phyloP scores from a whole-genome alignment of 108 stramenopile species.

The Nitzschia sp. region DNA sequence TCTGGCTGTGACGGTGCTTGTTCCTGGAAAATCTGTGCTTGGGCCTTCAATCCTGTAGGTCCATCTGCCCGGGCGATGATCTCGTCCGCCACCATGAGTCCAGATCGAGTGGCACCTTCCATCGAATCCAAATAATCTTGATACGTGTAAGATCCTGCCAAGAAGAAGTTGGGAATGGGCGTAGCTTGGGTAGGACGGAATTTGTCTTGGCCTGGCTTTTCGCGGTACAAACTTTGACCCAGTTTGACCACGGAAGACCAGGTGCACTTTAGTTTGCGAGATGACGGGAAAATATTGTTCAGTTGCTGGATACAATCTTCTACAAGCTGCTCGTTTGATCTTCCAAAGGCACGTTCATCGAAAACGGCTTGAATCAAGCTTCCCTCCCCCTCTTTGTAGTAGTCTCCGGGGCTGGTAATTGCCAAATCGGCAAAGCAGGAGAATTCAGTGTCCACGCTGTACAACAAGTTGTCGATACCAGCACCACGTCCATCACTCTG shows the following conservation, averaged over 20 bases:
- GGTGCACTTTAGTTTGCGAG: constrained; percentile 90
- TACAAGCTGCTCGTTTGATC: constrained; percentile 82
- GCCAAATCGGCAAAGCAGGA: constrained; percentile 97
- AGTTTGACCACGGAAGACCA: constrained; percentile 95
- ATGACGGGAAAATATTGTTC: constrained; percentile 87
- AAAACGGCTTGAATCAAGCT: constrained; percentile 90
- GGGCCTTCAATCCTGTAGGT: constrained; percentile 60
- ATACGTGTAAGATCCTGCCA: constrained; percentile 96
- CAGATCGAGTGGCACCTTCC: constrained; percentile 95
- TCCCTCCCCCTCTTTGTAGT: constrained; percentile 93
- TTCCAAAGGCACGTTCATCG: constrained; percentile 80
- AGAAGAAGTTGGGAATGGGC: constrained; percentile 95
- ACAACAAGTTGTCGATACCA: constrained; percentile 95
- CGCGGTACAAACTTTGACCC: constrained; percentile 91
- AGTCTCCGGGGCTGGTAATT: constrained; percentile 89
- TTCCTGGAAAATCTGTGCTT: constrained; percentile 7
- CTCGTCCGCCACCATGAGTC: constrained; percentile 94
- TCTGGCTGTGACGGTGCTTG: neutral
- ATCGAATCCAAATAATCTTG: constrained; percentile 97
- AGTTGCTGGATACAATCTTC: constrained; percentile 87
- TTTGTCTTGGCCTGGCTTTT: constrained; percentile 93
- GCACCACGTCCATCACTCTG: constrained; percentile 84
- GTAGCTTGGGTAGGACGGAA: constrained; percentile 94
- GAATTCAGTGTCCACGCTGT: constrained; percentile 95
- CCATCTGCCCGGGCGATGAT: constrained; percentile 90